Base-by-base conservation (phyloP, 345 rosid genomes). In the Citrus reticulata region DNA sequence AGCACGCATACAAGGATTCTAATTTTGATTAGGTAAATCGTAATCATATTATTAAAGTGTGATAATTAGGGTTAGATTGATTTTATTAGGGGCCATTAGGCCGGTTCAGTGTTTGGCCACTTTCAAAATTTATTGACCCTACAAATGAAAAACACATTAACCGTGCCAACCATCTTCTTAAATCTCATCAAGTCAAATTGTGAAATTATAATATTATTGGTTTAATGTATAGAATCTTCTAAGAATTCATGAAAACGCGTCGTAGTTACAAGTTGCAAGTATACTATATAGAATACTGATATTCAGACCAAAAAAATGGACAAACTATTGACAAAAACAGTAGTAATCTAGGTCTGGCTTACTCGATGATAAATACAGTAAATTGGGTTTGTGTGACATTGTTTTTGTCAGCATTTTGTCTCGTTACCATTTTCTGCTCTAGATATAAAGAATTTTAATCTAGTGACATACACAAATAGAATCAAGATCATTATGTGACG, bases 41-140 rank as follows among this genome's bases (percentile, higher is more conserved):
- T 46, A 30, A 60, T 59, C 68, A n/a, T 4, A 73, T 73, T 25
- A 73, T 73, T 60, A 60, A 60, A 73, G 29, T 32, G 11, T n/a
- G n/a, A 24, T 34, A 55, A 72, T 37, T 74, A 74, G 77, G 77
- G n/a, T 74, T 74, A 74, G 67, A 59, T 54, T 59, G 34, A 74
- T 61, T 62, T 4, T 19, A 75, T 30, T 63, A 65, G 78, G 78
- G 59, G 20, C 35, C 72, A 61, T 75, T 75, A 75, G 78, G 78
- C 78, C 78, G 78, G 78, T 65, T 66, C 27, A 64, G 2, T 49
- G 19, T 64, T 65, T 65, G 63, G 71, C 34, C 16, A 20, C 70
- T 75, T 75, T 63, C 59, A 63, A 42, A 10, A 59, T 13, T 46
- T 46, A 46, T 58, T 34, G 76, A 58, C 54, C 66, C 76, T 73